Conservation (phyloP, 805 yeast species). For the Suhomyces kilbournensis region DNA sequence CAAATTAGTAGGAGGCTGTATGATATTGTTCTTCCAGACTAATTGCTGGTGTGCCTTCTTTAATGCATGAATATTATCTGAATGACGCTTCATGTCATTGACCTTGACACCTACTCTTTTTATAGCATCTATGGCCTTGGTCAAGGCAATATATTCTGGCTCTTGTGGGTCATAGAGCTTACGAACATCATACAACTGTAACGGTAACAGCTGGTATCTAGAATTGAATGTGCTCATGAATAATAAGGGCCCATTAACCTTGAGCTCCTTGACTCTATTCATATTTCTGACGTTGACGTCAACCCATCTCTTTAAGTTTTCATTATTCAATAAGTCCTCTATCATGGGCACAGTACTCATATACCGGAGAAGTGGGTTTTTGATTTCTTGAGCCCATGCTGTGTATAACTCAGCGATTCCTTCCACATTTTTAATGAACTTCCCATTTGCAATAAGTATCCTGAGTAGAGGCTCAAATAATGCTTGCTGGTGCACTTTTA, state of each 20-base stretch:
- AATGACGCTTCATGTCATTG: slow-evolving; percentile 58
- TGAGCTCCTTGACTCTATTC: slow-evolving; percentile 46
- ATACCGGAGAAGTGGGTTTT: slow-evolving; percentile 52
- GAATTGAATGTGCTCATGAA: slow-evolving; percentile 44
- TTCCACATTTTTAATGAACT: slow-evolving; percentile 50
- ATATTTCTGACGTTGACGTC: slow-evolving; percentile 48
- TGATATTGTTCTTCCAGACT: slow-evolving; percentile 47
- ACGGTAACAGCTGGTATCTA: slow-evolving; percentile 50
- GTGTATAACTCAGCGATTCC: slow-evolving; percentile 58
- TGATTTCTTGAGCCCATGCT: slow-evolving; percentile 62
- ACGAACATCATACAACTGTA: slow-evolving; percentile 59
- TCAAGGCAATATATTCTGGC: slow-evolving; percentile 50
- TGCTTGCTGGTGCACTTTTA: slow-evolving; percentile 51
- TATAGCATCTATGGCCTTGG: slow-evolving; percentile 53
- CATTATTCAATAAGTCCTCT: slow-evolving; percentile 52
- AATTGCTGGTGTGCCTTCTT: slow-evolving; percentile 52
- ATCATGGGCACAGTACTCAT: slow-evolving; percentile 61
- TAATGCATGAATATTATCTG: slow-evolving; percentile 56
- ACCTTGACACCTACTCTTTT: slow-evolving; percentile 55
- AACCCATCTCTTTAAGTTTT: slow-evolving; percentile 56
- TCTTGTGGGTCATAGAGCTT: slow-evolving; percentile 41
- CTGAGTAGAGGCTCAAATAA: slow-evolving; percentile 57
- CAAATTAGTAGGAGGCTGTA: slow-evolving; percentile 29
- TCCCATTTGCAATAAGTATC: slow-evolving; percentile 61
- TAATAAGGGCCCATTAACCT: slow-evolving; percentile 39